A percentile compares a stretch with the other conserved stretches of the same genome.
These are phyloP conservation scores for Citrus sinensis DNA, from an alignment of 345 rosid genomes.

Conservation along the genomic window DNA sequence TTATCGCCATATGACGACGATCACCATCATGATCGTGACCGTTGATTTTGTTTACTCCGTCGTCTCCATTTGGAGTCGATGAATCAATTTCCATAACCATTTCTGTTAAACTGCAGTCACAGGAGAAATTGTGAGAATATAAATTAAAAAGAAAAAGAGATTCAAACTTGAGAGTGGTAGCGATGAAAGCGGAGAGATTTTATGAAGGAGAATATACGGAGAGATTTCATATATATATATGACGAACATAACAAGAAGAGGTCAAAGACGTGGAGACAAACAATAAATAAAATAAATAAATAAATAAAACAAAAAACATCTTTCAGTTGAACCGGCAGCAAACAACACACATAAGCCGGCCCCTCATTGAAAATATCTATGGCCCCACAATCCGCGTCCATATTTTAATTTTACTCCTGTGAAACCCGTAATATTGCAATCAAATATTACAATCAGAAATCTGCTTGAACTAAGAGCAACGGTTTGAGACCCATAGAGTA, in stretches of 20 bases:
- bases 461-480: too few relatives aligned
- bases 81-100: too few relatives aligned
- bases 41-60: too few relatives aligned
- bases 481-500: too few relatives aligned
- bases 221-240: not conserved
- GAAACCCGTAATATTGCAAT: not conserved
- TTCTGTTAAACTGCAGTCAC: too few relatives aligned
- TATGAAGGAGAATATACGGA: not conserved
- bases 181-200: constrained; percentile 22
- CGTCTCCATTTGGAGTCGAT: too few relatives aligned
- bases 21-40: too few relatives aligned
- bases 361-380: not conserved
- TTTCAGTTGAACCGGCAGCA: not conserved
- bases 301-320: not conserved
- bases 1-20: too few relatives aligned
- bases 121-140: too few relatives aligned
- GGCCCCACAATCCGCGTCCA: constrained; percentile 11
- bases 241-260: not conserved
- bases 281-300: not conserved
- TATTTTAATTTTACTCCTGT: not conserved
- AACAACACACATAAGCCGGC: not conserved
- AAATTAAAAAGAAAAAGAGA: not conserved
- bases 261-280: constrained; percentile 21
- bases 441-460: too few relatives aligned
- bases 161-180: not conserved